Conservation (phyloP, 192 early-diverging fungal genomes). For the Coemansia sp. region DNA sequence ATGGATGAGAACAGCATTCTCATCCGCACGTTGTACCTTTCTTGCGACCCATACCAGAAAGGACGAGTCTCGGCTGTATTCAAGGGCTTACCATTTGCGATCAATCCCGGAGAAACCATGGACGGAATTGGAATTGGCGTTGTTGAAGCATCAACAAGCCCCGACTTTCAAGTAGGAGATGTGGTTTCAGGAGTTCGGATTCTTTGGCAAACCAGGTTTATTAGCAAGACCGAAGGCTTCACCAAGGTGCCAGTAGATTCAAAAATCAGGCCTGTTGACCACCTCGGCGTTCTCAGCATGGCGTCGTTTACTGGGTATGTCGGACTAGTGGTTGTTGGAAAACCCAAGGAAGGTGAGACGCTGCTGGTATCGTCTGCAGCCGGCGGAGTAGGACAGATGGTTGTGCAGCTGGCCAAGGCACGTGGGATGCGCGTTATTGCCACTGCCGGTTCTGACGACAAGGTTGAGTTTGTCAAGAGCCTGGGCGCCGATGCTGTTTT, state of each 20-base stretch:
- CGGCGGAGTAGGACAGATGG: slow-evolving; percentile 72
- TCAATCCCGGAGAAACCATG: slow-evolving; percentile 50
- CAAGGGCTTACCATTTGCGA: not conserved
- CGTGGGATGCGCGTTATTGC: slow-evolving; percentile 82
- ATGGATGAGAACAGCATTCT: not conserved
- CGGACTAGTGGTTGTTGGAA: slow-evolving; percentile 61
- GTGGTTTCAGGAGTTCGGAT: slow-evolving; percentile 52
- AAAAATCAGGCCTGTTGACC: slow-evolving; percentile 57
- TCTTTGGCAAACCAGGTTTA: no score
- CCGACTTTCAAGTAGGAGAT: slow-evolving; percentile 61
- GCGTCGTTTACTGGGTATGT: slow-evolving; percentile 77
- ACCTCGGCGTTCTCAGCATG: slow-evolving; percentile 74
- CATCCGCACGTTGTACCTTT: slow-evolving; percentile 8
- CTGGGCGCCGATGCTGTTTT: slow-evolving; percentile 81
- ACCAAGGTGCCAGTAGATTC: slow-evolving; percentile 12
- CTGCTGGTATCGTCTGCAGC: slow-evolving; percentile 78
- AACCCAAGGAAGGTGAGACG: slow-evolving; percentile 80
- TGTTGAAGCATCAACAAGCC: slow-evolving; percentile 64
- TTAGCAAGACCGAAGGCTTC: not conserved
- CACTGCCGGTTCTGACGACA: slow-evolving; percentile 80
- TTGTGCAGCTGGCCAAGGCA: slow-evolving; percentile 78
- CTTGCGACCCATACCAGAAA: slow-evolving; percentile 7
- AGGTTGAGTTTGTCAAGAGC: slow-evolving; percentile 70
- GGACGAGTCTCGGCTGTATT: not conserved
- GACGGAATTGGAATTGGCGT: slow-evolving; percentile 60